Evolutionary conservation across 768 basidiomycete genomes (phyloP).

Genomic region (Termitomyces sp.): DNA sequence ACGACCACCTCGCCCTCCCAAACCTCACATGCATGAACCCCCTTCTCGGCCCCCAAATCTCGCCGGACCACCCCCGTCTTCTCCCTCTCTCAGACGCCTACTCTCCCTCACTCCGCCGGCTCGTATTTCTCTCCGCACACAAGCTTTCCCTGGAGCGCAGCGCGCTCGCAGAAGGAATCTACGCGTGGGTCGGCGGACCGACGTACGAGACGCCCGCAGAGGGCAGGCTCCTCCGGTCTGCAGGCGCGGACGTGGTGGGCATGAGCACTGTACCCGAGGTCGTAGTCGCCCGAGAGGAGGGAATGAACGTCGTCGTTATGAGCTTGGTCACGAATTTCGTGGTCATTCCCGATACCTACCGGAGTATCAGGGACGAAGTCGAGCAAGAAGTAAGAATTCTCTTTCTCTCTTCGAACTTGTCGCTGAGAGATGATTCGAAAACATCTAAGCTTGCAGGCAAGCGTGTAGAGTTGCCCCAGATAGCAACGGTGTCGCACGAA

Average conservation of each 20-base stretch:
- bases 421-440: not conserved
- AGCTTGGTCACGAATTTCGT: slow-evolving; percentile 87
- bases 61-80: slow-evolving; percentile 64
- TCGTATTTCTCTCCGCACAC: slow-evolving; percentile 68
- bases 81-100: slow-evolving; percentile 83
- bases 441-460: slow-evolving; percentile 54
- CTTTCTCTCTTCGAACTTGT: slow-evolving; percentile 12
- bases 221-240: slow-evolving; percentile 65
- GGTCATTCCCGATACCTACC: slow-evolving; percentile 60
- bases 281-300: slow-evolving; percentile 70
- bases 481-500: slow-evolving; percentile 63
- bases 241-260: slow-evolving; percentile 87
- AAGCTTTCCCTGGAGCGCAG: slow-evolving; percentile 44
- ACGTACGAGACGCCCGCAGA: slow-evolving; percentile 90
- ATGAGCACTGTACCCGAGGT: slow-evolving; percentile 95
- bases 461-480: slow-evolving; percentile 31
- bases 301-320: slow-evolving; percentile 69
- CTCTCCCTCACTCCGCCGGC: slow-evolving; percentile 61
- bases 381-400: slow-evolving; percentile 58
- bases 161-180: slow-evolving; percentile 74
- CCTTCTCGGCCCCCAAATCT: slow-evolving; percentile 64
- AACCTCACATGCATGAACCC: slow-evolving; percentile 74
- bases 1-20: slow-evolving; percentile 81
- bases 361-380: slow-evolving; percentile 69
- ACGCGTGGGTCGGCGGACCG: slow-evolving; percentile 89